Conservation (phyloP, 2,329 filamentous ascomycete genomes). For the Colletotrichum orchidophilum region DNA sequence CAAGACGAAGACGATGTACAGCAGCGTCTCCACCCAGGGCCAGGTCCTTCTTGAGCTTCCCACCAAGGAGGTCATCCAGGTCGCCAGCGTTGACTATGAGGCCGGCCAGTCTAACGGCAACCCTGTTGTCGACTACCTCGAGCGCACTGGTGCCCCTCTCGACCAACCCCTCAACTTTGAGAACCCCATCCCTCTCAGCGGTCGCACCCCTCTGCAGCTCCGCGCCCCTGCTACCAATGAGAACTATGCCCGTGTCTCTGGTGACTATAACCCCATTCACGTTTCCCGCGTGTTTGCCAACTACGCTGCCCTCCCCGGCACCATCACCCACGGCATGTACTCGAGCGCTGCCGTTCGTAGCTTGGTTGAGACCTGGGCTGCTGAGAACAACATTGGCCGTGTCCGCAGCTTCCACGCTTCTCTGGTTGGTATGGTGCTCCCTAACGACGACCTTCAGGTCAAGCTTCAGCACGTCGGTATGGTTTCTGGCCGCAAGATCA, state of each 20-base stretch:
- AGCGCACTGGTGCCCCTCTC: slow-evolving; percentile 89
- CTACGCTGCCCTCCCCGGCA: slow-evolving; percentile 95
- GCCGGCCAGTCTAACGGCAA: slow-evolving; percentile 93
- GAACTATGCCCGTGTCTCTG: slow-evolving; percentile 96
- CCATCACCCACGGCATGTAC: slow-evolving; percentile 99
- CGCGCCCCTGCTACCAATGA: slow-evolving; percentile 96
- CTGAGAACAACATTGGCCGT: slow-evolving; percentile 97
- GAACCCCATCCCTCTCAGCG: slow-evolving; percentile 94
- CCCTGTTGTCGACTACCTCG: slow-evolving; percentile 94
- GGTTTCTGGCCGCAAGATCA: slow-evolving; percentile 98
- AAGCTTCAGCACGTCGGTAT: slow-evolving; percentile 97
- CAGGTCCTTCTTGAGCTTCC: slow-evolving; percentile 94
- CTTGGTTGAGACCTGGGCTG: slow-evolving; percentile 97
- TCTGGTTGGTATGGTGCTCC: slow-evolving; percentile 97
- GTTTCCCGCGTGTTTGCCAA: slow-evolving; percentile 96
- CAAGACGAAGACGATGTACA: slow-evolving; percentile 95
- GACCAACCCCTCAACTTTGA: slow-evolving; percentile 98
- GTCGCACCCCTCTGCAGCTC: slow-evolving; percentile 87
- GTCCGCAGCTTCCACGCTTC: slow-evolving; percentile 97
- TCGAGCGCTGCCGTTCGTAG: slow-evolving; percentile 96
- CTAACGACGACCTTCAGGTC: slow-evolving; percentile 94
- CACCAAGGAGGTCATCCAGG: slow-evolving; percentile 96
- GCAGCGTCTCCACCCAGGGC: slow-evolving; percentile 89
- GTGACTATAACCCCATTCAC: slow-evolving; percentile 99
- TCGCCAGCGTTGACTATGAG: slow-evolving; percentile 96